Conservation (phyloP, 495 filamentous ascomycete genomes). For the Gamarada debralockiae region DNA sequence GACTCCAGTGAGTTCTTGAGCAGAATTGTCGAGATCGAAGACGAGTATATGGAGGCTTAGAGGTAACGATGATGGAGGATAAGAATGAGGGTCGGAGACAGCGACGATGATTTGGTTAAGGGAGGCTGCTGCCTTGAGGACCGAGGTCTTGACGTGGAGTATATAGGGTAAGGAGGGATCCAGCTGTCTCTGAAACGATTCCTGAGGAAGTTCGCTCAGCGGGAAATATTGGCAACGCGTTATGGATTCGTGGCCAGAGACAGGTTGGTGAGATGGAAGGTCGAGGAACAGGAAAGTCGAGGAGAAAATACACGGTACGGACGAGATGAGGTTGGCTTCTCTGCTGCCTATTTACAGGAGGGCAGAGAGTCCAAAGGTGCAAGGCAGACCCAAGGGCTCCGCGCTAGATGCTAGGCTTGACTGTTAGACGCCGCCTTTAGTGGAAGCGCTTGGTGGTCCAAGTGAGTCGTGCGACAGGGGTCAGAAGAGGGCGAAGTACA, state of each 20-base stretch:
- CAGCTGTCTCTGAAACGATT: slow-evolving; percentile 5
- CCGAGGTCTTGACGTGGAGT: neutral
- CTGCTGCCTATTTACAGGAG: neutral
- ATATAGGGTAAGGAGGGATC: slow-evolving; percentile 17
- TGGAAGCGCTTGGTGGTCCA: too few species aligned
- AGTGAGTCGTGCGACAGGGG: too few species aligned
- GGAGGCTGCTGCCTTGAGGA: slow-evolving; percentile 21
- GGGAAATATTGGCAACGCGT: slow-evolving; percentile 13
- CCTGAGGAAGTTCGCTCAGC: neutral
- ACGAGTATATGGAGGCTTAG: slow-evolving; percentile 5
- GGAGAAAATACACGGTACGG: neutral
- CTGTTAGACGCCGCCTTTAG: too few species aligned
- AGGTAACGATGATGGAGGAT: slow-evolving; percentile 2
- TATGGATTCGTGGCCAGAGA: slow-evolving; percentile 4
- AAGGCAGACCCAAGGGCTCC: too few species aligned
- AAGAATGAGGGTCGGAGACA: neutral
- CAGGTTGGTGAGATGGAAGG: slow-evolving; percentile 5
- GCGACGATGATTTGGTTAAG: slow-evolving; percentile 14
- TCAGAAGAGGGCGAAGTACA: too few species aligned
- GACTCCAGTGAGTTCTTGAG: too few species aligned
- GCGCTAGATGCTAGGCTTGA: too few species aligned
- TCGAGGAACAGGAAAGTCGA: slow-evolving; percentile 2
- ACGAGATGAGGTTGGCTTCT: neutral
- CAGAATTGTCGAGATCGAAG: neutral
- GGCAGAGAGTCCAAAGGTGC: neutral